Base-by-base conservation (phyloP, 371 early-diverging fungal species). In the Mucor indicus region DNA sequence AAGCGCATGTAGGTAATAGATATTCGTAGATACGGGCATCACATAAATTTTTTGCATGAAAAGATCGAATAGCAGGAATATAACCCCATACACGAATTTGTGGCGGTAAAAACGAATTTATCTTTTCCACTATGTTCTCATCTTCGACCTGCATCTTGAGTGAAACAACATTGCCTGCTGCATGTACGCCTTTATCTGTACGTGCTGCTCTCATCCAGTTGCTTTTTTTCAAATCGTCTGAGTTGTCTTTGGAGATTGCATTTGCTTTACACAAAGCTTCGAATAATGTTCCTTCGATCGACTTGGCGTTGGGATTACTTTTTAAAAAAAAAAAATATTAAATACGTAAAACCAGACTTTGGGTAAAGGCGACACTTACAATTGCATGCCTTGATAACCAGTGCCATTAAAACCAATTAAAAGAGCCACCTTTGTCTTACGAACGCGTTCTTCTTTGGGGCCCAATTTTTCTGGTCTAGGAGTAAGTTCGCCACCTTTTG, bases 171-270 rank as follows among this genome's bases (percentile, higher is more conserved):
- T 98, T 93, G 16, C 98, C 95, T 17, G 94, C 95, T 7, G 99
- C 99, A 66, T 98, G 98, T 1, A 99, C 99, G 16, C 99, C 99
- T 72, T 99, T 99, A 68, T 99, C 99, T 0, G 99, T 99, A 21
- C 99, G 83, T n/a, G 98, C 98, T 10, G 95, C 87, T 45, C 99
- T 74, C 80, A 80, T 78, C 67, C 93, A 84, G 22, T 79, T 75
- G 23, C 50, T 50, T 39, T 93, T 93, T 47, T 81, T 83, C 37
- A 81, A 84, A 62, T 89, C 89, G 31, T 71, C 69, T 5, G 91
- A 68, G 39, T 93, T 93, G 20, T 84, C 87, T 44, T 77, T 76
- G 1, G 92, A 91, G n/a, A 94, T 79, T 0, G 85, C 89, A 15
- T 85, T 86, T 1, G 88, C 84, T 19, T 77, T 74, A 17, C 79